Evolutionary conservation across 2,329 filamentous ascomycete genomes (phyloP).

Genomic region (Raffaelea ambrosiae): DNA sequence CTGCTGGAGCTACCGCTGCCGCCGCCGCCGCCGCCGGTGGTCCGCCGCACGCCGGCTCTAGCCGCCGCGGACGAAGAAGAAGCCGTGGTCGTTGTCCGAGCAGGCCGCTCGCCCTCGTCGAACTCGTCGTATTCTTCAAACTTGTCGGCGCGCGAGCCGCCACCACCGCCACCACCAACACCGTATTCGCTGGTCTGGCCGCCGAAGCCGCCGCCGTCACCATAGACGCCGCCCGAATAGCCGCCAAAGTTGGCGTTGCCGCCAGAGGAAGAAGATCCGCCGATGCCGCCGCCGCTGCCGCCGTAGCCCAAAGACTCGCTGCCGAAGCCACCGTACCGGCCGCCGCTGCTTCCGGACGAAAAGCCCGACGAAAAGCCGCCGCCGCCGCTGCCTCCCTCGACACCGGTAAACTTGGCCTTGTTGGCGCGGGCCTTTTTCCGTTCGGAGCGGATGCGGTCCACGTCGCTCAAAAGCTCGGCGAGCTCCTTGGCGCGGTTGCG

Average conservation of each 20-base stretch:
- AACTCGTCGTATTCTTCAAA: slow-evolving; percentile 98
- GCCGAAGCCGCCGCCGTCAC: slow-evolving; percentile 91
- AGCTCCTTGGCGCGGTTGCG: slow-evolving; percentile 94
- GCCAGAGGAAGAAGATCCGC: slow-evolving; percentile 30
- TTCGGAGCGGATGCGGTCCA: slow-evolving; percentile 73
- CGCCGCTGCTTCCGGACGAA: slow-evolving; percentile 28
- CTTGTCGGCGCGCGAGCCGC: slow-evolving; percentile 55
- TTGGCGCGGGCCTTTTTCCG: slow-evolving; percentile 86
- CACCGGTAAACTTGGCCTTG: slow-evolving; percentile 90
- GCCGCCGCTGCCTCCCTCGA: slow-evolving; percentile 65
- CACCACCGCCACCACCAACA: slow-evolving; percentile 11
- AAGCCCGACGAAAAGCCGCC: slow-evolving; percentile 48
- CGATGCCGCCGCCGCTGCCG: slow-evolving; percentile 45
- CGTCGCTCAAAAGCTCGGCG: slow-evolving; percentile 84
- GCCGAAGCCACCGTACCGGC: slow-evolving; percentile 83
- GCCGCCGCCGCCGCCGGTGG: slow-evolving; percentile 6
- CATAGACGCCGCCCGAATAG: slow-evolving; percentile 70
- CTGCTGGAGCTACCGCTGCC: slow-evolving; percentile 25
- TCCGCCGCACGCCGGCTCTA: slow-evolving; percentile 31
- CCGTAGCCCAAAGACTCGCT: slow-evolving; percentile 72
- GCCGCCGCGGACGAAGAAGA: slow-evolving; percentile 25
- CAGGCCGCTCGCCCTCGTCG: slow-evolving; percentile 59
- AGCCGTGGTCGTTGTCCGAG: slow-evolving; percentile 9
- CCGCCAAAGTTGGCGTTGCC: slow-evolving; percentile 43
- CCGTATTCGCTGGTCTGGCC: slow-evolving; percentile 65